Evolutionary conservation across 2,329 filamentous ascomycete species (phyloP).

Genomic region (Westerdykella ornata): DNA sequence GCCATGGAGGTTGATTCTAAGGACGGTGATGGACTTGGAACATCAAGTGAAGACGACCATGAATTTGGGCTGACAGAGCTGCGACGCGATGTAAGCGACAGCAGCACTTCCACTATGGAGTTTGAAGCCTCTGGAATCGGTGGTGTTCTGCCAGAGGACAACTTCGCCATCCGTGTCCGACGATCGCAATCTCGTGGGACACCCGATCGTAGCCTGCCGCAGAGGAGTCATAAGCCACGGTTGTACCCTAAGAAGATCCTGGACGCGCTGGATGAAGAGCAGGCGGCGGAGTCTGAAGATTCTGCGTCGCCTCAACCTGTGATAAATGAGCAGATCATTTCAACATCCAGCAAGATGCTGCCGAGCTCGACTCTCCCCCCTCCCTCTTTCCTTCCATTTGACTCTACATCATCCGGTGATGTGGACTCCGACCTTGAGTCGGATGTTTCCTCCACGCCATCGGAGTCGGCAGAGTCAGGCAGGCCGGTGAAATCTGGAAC

Average conservation of each 20-base stretch:
- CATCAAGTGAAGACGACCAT: constrained; percentile 22
- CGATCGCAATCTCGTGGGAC: constrained; percentile 18
- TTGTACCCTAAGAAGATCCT: constrained; percentile 29
- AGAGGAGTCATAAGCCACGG: constrained; percentile 8
- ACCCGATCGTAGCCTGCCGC: not conserved
- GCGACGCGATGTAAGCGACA: constrained; percentile 16
- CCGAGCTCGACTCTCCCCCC: constrained; percentile 42
- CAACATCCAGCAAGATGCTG: constrained; percentile 61
- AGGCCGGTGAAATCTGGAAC: not conserved
- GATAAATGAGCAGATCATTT: constrained; percentile 60
- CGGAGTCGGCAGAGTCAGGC: constrained; percentile 11
- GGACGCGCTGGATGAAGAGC: constrained; percentile 23
- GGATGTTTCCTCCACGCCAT: constrained; percentile 30
- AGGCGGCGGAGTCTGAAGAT: constrained; percentile 5
- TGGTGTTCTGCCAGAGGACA: constrained; percentile 53
- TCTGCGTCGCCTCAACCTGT: constrained; percentile 9
- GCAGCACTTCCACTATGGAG: constrained; percentile 27
- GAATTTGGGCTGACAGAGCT: constrained; percentile 34
- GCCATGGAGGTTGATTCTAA: constrained; percentile 18
- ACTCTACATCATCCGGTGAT: constrained; percentile 31
- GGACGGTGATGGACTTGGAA: constrained; percentile 25
- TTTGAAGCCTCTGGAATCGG: constrained; percentile 51
- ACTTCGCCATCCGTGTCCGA: constrained; percentile 49
- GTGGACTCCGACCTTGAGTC: constrained; percentile 34
- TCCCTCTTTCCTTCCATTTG: constrained; percentile 39